phyloP scores from a whole-genome alignment of 441 rosid species.

The Erodium texanum region DNA sequence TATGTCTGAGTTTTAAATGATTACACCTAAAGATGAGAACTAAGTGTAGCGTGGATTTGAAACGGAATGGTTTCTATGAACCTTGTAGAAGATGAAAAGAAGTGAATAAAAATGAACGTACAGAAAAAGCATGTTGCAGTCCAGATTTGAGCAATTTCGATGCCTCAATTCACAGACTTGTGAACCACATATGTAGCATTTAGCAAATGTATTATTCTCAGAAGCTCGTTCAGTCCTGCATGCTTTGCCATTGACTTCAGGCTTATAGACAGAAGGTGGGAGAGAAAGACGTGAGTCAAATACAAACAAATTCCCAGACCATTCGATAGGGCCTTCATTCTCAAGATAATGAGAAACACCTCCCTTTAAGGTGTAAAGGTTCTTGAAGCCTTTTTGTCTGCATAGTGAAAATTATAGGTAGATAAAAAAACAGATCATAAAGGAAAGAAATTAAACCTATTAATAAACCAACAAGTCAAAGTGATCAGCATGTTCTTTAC shows the following conservation, averaged over 20 bases:
- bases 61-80: too few relatives aligned
- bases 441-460: background rate
- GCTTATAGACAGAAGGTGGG: slow-evolving; percentile 54
- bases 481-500: background rate
- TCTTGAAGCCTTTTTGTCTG: slow-evolving; percentile 70
- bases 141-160: slow-evolving; percentile 86
- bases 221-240: slow-evolving; percentile 20
- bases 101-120: slow-evolving; percentile 42
- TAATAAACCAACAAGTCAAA: background rate
- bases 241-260: slow-evolving; percentile 22
- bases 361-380: slow-evolving; percentile 67
- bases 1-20: too few relatives aligned
- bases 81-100: background rate
- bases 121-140: slow-evolving; percentile 82
- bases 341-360: slow-evolving; percentile 82
- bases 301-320: slow-evolving; percentile 84
- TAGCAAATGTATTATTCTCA: slow-evolving; percentile 44
- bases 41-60: too few relatives aligned
- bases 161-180: slow-evolving; percentile 61
- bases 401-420: slow-evolving; percentile 23
- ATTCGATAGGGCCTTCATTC: slow-evolving; percentile 52
- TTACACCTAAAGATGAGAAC: too few relatives aligned
- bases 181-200: slow-evolving; percentile 55
- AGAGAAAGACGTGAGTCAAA: slow-evolving; percentile 87
- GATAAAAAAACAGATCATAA: slow-evolving; percentile 8